phyloP scores from a whole-genome alignment of 2,329 filamentous ascomycete genomes.

The Scolecobasidium constrictum region DNA sequence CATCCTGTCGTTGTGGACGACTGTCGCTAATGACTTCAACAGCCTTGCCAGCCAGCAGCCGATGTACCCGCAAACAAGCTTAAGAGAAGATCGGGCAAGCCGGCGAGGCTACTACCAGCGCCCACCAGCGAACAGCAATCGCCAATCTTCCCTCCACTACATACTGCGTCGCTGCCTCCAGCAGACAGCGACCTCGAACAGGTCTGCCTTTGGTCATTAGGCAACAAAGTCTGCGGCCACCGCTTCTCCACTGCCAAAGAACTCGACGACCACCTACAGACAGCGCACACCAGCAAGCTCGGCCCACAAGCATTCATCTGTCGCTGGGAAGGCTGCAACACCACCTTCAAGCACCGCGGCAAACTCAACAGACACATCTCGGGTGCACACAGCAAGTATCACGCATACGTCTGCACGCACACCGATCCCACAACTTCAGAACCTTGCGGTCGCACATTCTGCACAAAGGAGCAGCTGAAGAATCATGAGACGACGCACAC shows the following conservation, averaged over 20 bases:
- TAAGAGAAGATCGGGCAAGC: too few species aligned
- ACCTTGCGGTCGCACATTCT: conserved; percentile 4
- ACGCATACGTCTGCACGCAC: conserved; percentile 6
- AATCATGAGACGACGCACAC: conserved; percentile 10
- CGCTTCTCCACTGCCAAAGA: conserved; percentile 2
- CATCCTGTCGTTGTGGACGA: too few species aligned
- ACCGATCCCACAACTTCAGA: not conserved
- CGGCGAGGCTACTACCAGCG: too few species aligned
- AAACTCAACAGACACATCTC: conserved; percentile 10
- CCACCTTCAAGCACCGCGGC: conserved; percentile 9
- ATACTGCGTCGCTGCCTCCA: too few species aligned
- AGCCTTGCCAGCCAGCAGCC: too few species aligned
- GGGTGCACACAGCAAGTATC: conserved; percentile 4
- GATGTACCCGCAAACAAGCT: too few species aligned
- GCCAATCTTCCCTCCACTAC: too few species aligned
- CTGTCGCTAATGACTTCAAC: too few species aligned
- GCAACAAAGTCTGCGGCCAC: not conserved
- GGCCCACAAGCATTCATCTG: conserved; percentile 5
- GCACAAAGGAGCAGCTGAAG: conserved; percentile 11
- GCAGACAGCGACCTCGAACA: too few species aligned
- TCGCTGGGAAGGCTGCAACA: conserved; percentile 5
- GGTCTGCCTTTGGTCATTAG: too few species aligned
- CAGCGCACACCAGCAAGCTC: conserved; percentile 6
- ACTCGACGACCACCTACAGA: conserved; percentile 7
- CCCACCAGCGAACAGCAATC: too few species aligned